These are phyloP conservation scores for Alternaria burnsii DNA, from an alignment of 2,329 filamentous ascomycete species.

Conservation along the genomic window DNA sequence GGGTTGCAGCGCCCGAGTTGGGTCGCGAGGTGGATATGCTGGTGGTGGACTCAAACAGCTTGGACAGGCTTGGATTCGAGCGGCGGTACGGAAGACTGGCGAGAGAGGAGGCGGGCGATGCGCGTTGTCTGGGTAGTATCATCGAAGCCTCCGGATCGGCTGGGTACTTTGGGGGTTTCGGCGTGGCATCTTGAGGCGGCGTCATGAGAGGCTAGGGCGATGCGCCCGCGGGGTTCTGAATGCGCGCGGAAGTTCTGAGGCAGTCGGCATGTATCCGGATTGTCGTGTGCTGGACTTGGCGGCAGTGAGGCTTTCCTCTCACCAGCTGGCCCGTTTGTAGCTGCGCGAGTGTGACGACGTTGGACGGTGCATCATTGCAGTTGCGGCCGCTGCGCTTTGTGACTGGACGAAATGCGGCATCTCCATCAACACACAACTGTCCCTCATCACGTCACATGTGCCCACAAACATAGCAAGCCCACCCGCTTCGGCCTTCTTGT, in stretches of 20 bases:
- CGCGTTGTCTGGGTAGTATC: constrained; percentile 67
- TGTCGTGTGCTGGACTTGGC: constrained; percentile 8
- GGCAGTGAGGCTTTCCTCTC: constrained; percentile 7
- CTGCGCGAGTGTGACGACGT: constrained; percentile 32
- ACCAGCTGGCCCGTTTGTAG: constrained; percentile 19
- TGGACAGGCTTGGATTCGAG: constrained; percentile 61
- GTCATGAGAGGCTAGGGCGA: constrained; percentile 52
- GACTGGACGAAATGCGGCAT: constrained; percentile 42
- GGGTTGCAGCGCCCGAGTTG: constrained; percentile 56
- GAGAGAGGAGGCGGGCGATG: constrained; percentile 67
- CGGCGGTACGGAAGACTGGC: constrained; percentile 63
- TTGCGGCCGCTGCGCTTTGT: constrained; percentile 46
- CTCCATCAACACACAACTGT: constrained; percentile 34
- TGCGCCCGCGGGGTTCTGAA: constrained; percentile 43
- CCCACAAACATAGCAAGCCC: constrained; percentile 4
- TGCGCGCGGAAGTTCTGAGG: constrained; percentile 40
- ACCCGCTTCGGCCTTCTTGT: neutral
- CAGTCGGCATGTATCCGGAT: constrained; percentile 47
- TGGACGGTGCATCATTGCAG: constrained; percentile 19
- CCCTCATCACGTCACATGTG: constrained; percentile 5
- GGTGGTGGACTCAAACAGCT: constrained; percentile 62
- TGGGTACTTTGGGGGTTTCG: constrained; percentile 46
- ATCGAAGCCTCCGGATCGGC: constrained; percentile 73
- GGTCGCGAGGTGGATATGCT: constrained; percentile 53
- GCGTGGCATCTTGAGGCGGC: constrained; percentile 51